Conservation (phyloP, 2,329 filamentous ascomycete genomes). For the Colletotrichum magnum region DNA sequence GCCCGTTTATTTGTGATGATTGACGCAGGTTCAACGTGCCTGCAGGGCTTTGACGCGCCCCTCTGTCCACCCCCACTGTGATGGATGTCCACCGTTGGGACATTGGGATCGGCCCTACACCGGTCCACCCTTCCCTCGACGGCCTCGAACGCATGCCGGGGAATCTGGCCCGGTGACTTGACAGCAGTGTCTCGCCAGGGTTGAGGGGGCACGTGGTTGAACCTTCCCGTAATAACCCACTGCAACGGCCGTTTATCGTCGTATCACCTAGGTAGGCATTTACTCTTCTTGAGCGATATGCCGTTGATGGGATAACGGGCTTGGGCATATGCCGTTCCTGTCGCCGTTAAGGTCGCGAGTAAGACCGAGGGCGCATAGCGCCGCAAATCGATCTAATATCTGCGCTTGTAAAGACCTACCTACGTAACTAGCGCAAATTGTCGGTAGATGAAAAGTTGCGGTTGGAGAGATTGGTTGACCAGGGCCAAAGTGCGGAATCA, state of each 20-base stretch:
- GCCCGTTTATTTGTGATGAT: background rate
- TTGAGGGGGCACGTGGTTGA: background rate
- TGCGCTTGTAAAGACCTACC: background rate
- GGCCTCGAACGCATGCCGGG: background rate
- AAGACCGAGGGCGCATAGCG: background rate
- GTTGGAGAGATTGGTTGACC: no score
- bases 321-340: background rate
- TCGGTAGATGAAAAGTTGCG: no score
- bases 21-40: background rate
- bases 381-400: conserved; percentile 3
- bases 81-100: conserved; percentile 26
- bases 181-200: background rate
- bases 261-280: background rate
- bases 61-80: conserved; percentile 19
- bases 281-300: no score
- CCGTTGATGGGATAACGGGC: no score
- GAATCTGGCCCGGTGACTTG: background rate
- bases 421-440: no score
- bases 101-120: conserved; percentile 32
- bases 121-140: conserved; percentile 11
- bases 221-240: background rate
- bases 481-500: no score
- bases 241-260: background rate
- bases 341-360: background rate
- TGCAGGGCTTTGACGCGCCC: conserved; percentile 22